Percentiles rank a stretch among this genome's conserved stretches.
phyloP scores from a whole-genome alignment of 495 filamentous ascomycete genomes.

The Lasiosphaeria miniovina region DNA sequence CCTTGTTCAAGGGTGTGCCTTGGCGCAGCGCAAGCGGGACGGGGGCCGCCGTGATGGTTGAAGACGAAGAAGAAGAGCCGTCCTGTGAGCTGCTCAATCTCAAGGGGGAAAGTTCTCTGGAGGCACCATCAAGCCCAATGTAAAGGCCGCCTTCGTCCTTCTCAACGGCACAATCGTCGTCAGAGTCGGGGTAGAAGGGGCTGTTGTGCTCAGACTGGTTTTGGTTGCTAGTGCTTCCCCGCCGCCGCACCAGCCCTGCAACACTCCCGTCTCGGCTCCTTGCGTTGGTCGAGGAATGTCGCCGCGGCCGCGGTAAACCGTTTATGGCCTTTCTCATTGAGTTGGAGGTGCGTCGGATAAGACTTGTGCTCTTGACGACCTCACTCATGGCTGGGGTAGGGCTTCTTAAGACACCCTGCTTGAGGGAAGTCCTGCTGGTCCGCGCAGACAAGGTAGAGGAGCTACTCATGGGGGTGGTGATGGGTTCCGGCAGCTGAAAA shows the following conservation, averaged over 20 bases:
- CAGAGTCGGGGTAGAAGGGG: slow-evolving; percentile 60
- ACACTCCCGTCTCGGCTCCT: slow-evolving; percentile 80
- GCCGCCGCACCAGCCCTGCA: slow-evolving; percentile 74
- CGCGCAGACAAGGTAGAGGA: slow-evolving; percentile 31
- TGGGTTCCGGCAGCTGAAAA: slow-evolving; percentile 44
- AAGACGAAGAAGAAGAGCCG: slow-evolving; percentile 27
- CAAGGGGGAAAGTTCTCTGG: slow-evolving; percentile 34
- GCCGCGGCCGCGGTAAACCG: slow-evolving; percentile 26
- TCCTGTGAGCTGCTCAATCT: slow-evolving; percentile 37
- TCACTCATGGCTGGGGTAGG: slow-evolving; percentile 39
- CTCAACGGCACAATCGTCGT: slow-evolving; percentile 54
- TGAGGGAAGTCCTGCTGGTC: slow-evolving; percentile 37
- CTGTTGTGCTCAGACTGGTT: slow-evolving; percentile 50
- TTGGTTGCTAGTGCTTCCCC: slow-evolving; percentile 80
- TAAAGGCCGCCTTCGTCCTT: slow-evolving; percentile 26
- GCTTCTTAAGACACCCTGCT: slow-evolving; percentile 24
- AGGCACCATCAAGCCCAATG: slow-evolving; percentile 27
- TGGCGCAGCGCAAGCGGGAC: slow-evolving; percentile 67
- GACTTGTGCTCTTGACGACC: slow-evolving; percentile 30
- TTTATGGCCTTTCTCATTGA: slow-evolving; percentile 11
- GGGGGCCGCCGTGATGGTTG: slow-evolving; percentile 51
- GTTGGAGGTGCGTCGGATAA: slow-evolving; percentile 48
- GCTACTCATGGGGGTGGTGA: slow-evolving; percentile 15
- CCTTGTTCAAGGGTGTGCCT: slow-evolving; percentile 73
- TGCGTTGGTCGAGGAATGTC: slow-evolving; percentile 69